Evolutionary conservation across 352 stramenopile genomes (phyloP), one percentile per base, ranked within the genome.

Genomic region (Pythium apleroticum): DNA sequence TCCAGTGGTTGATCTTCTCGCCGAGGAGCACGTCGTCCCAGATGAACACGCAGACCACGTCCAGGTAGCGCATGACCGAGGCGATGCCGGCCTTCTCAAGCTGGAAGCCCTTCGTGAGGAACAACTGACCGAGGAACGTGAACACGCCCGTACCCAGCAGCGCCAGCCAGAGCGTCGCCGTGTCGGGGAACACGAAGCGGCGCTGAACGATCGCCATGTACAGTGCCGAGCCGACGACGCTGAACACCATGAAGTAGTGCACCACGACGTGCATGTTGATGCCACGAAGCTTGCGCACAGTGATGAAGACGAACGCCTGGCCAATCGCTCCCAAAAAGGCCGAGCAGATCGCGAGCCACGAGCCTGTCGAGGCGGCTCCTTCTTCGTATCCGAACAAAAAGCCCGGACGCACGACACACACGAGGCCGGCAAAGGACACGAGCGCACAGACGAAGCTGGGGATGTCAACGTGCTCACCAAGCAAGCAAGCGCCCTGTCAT

Each of bases 31-130:
- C 28, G 17, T 72, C 73, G 63, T 94, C 84, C 81, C 83, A 93
- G 50, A 95, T 73, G 63, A 95, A 95, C 8, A 91, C 81, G 63
- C 75, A 93, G n/a, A 93, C 84, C 9, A 95, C 84, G 56, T 93
- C 86, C 25, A 93, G 52, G 65, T 92, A 92, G 33, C 86, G 86
- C 86, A 93, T 92, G 56, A 93, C 80, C 15, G 82, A 92, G 15
- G 86, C 86, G 30, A 92, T 88, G 14, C 84, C 84, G n/a, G 82
- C 81, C 45, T 93, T 95, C 52, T 92, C 86, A 7, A 91, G 72
- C 66, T 95, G 86, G 55, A 95, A 93, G 7, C 86, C 86, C 45
- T 88, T 86, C 1, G 86, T 95, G 11, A 95, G 71, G 37, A 89
- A 72, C 53, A 91, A 45, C 50, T 93, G 84, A 2, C 82, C 83